Conservation (phyloP, 805 yeast species). For the Candida coquimbonensis region DNA sequence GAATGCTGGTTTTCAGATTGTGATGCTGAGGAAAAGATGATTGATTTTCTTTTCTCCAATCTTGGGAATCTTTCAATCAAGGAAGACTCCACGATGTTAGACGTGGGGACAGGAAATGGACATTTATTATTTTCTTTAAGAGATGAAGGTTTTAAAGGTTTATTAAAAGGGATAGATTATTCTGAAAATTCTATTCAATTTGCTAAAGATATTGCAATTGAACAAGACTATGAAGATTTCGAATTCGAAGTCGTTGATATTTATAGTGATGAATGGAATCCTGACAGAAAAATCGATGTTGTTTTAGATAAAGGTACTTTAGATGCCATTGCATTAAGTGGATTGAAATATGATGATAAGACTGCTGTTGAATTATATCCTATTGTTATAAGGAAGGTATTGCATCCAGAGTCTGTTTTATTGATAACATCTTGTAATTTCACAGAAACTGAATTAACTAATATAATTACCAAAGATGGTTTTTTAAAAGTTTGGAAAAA, state of each 20-base stretch:
- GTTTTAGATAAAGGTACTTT: conserved; percentile 91
- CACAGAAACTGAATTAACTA: conserved; percentile 68
- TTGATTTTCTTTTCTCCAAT: conserved; percentile 58
- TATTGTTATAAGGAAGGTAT: conserved; percentile 44
- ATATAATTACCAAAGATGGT: conserved; percentile 38
- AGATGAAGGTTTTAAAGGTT: conserved; percentile 57
- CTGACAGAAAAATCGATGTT: conserved; percentile 50
- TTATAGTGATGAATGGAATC: conserved; percentile 33
- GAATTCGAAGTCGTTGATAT: conserved; percentile 67
- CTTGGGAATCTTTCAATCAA: conserved; percentile 28
- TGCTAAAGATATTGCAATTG: conserved; percentile 51
- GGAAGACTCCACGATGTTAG: conserved; percentile 44
- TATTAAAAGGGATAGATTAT: conserved; percentile 76
- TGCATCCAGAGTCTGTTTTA: conserved; percentile 51
- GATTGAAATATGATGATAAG: conserved; percentile 37
- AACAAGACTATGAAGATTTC: conserved; percentile 32
- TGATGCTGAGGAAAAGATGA: conserved; percentile 84
- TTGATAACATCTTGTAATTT: conserved; percentile 92
- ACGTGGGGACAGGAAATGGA: conserved; percentile 96
- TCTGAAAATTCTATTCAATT: conserved; percentile 74
- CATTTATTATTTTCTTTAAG: conserved; percentile 67
- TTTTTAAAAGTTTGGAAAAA: conserved; percentile 52
- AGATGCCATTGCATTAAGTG: conserved; percentile 92
- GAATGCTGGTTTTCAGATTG: conserved; percentile 96
- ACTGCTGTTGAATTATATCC: conserved; percentile 59